Base-by-base conservation (phyloP, 345 rosid species). In the Rhizophora mangle region DNA sequence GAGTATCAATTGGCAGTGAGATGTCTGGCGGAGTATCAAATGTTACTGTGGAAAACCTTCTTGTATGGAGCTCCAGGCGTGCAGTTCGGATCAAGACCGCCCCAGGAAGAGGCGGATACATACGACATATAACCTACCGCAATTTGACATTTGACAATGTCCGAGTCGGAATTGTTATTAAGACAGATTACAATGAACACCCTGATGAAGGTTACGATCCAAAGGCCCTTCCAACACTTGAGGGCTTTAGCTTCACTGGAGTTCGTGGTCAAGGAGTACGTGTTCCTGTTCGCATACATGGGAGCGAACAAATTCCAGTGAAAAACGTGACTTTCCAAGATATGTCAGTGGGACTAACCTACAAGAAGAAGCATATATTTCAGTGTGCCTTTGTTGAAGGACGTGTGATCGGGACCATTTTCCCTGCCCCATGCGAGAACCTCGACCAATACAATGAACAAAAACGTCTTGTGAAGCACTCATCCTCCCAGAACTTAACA, bases 11-110 rank as follows among this genome's bases (percentile, higher is more conserved):
- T 62, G 97, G 96, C 78, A 92, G 99, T 69, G 99, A 92, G 86
- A 94, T 94, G 96, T 94, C 93, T 26, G 97, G 99, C 49, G 97
- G 99, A 30, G 97, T 94, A 57, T 89, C 92, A 22, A 87, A 89
- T 63, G 84, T 92, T 65, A 94, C 93, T 0, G 81, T 89, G 51
- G 92, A 94, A 72, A 94, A 92, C 76, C 59, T 94, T 74, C 84
- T 85, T 16, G 86, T 94, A 1, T 91, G 98, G 98, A 87, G 83
- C 81, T 94, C 97, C 3, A 73, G 98, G 68, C 95, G 95, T 57
- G 98, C 92, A 3, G 93, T 91, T 69, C 84, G 96, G 74, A 94
- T 91, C 73, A 94, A 94, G 82, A 94, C 98, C 7, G 98, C 97
- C 62, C 86, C 88, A 1, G 98, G 98, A 78, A 84, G 96, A 76